These are phyloP conservation scores for Lentinus tigrinus DNA, from an alignment of 768 basidiomycete genomes.

Conservation along the genomic window DNA sequence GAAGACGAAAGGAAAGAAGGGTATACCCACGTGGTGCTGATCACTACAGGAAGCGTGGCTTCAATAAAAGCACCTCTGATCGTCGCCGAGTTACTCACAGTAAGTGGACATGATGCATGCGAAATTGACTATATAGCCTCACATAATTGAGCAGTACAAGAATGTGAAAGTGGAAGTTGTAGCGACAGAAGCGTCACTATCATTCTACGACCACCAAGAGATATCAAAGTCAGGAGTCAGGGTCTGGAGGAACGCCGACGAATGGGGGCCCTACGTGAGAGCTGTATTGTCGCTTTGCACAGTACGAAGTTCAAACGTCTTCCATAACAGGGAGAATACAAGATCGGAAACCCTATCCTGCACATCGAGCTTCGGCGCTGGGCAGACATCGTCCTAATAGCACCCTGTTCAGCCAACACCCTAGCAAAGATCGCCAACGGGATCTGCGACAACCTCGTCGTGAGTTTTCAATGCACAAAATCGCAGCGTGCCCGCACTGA, in stretches of 20 bases:
- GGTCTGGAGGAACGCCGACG: conserved; percentile 90
- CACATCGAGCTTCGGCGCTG: conserved; percentile 94
- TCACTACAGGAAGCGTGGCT: conserved; percentile 94
- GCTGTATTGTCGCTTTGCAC: no score
- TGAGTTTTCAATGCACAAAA: conserved; percentile 24
- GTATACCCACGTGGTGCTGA: conserved; percentile 69
- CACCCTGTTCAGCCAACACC: conserved; percentile 96
- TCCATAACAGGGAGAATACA: conserved; percentile 56
- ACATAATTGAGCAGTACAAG: conserved; percentile 48
- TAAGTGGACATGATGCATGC: conserved; percentile 34
- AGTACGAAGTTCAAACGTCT: background rate
- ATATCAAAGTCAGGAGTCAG: conserved; percentile 51
- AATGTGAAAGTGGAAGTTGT: conserved; percentile 82
- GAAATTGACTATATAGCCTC: no score
- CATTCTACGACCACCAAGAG: conserved; percentile 66
- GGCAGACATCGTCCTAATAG: conserved; percentile 94
- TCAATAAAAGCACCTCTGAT: conserved; percentile 93
- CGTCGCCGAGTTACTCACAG: conserved; percentile 67
- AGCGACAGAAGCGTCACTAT: conserved; percentile 72
- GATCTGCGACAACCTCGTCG: conserved; percentile 87
- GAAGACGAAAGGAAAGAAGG: conserved; percentile 31
- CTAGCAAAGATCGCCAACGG: conserved; percentile 91
- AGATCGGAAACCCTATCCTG: conserved; percentile 87
- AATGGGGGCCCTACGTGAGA: conserved; percentile 74
- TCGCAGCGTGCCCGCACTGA: background rate